Percentiles rank a stretch among this genome's conserved stretches.
These are phyloP conservation scores for Hypholoma sublateritium DNA, from an alignment of 768 basidiomycete genomes.

Conservation along the genomic window DNA sequence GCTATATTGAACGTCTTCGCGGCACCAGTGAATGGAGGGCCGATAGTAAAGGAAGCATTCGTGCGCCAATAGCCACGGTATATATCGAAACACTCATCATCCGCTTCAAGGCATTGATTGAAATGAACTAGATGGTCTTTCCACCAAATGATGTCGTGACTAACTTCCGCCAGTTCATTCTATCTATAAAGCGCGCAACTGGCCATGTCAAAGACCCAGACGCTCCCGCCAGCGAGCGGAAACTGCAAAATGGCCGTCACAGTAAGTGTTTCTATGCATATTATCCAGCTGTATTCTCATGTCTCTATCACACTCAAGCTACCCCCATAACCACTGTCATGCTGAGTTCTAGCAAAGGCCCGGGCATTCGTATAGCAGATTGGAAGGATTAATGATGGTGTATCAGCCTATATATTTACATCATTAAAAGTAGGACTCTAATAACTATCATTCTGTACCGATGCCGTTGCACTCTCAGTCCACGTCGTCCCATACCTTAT, in stretches of 20 bases:
- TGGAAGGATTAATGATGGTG: constrained; percentile 16
- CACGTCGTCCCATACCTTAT: constrained; percentile 20
- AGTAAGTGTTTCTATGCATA: constrained; percentile 31
- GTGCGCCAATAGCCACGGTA: constrained; percentile 79
- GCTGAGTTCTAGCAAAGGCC: constrained; percentile 83
- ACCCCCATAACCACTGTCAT: constrained; percentile 79
- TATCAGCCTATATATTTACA: constrained; percentile 8
- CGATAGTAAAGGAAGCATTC: constrained; percentile 82
- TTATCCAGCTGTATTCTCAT: background rate
- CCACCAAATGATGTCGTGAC: constrained; percentile 72
- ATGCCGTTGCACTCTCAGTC: constrained; percentile 8
- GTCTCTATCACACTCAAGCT: constrained; percentile 37
- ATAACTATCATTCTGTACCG: background rate
- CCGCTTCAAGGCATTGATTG: background rate
- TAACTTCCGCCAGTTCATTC: constrained; percentile 78
- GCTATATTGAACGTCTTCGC: constrained; percentile 75
- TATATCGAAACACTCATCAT: constrained; percentile 2
- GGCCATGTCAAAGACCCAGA: constrained; percentile 61
- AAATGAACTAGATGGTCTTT: constrained; percentile 61
- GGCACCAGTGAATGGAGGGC: constrained; percentile 93
- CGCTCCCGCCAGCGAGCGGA: constrained; percentile 34
- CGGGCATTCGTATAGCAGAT: constrained; percentile 88
- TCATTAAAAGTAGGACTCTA: constrained; percentile 9
- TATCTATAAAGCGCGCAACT: constrained; percentile 71
- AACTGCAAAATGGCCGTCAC: constrained; percentile 45